A percentile compares a stretch with the other conserved stretches of the same genome.
Conservation (phyloP, 2,329 filamentous ascomycete species). For the Sporothrix humicola region DNA sequence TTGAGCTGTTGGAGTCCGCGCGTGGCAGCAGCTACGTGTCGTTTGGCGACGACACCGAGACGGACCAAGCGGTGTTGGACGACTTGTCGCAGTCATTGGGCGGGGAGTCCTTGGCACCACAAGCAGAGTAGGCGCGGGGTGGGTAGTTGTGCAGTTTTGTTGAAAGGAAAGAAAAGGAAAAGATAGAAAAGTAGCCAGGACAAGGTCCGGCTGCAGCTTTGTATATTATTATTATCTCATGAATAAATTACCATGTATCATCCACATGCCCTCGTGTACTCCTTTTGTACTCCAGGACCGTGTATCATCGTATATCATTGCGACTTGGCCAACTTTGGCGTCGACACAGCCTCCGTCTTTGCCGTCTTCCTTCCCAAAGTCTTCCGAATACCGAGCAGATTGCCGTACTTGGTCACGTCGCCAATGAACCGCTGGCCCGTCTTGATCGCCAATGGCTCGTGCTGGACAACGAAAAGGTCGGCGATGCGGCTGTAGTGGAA, state of each 20-base stretch:
- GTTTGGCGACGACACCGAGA: slow-evolving; percentile 48
- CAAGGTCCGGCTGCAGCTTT: slow-evolving; percentile 20
- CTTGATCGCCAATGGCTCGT: slow-evolving; percentile 64
- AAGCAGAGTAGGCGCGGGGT: not conserved
- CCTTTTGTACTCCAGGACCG: not conserved
- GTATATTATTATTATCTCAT: slow-evolving; percentile 31
- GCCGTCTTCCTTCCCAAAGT: not conserved
- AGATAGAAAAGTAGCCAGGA: not conserved
- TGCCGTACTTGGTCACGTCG: slow-evolving; percentile 38
- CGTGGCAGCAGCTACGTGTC: slow-evolving; percentile 52
- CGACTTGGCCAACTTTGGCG: too few relatives aligned
- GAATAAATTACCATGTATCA: slow-evolving; percentile 13
- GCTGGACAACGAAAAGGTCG: slow-evolving; percentile 84
- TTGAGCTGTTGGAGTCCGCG: slow-evolving; percentile 50
- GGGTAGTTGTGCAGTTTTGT: too few relatives aligned
- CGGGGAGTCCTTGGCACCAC: too few relatives aligned
- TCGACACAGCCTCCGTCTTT: not conserved
- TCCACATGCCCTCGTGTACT: too few relatives aligned
- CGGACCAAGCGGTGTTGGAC: too few relatives aligned
- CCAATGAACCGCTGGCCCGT: slow-evolving; percentile 47
- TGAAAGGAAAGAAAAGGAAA: not conserved
- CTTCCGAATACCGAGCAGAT: slow-evolving; percentile 41
- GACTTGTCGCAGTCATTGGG: too few relatives aligned
- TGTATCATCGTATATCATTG: not conserved
- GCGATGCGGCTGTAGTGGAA: slow-evolving; percentile 68